phyloP scores from a whole-genome alignment of 345 rosid species.

The Salix brachista region DNA sequence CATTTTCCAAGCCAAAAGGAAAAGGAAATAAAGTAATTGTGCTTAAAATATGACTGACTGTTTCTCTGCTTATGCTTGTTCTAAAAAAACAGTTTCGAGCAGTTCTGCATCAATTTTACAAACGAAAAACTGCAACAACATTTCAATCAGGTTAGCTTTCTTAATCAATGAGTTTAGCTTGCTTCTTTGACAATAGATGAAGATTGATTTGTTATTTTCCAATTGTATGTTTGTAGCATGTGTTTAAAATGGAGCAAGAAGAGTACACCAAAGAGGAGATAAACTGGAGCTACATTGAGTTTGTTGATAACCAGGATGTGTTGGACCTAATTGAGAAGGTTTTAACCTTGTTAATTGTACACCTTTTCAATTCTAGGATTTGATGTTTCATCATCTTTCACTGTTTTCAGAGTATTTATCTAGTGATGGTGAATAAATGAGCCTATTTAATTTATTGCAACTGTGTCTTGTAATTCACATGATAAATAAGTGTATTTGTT shows the following conservation, averaged over 20 bases:
- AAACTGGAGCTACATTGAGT: constrained; percentile 96
- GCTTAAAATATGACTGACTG: not conserved
- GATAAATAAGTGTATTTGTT: not conserved
- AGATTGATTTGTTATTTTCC: constrained; percentile 4
- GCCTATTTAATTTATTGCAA: not conserved
- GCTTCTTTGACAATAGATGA: not conserved
- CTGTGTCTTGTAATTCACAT: not conserved
- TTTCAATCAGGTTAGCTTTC: constrained; percentile 73
- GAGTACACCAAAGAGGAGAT: constrained; percentile 96
- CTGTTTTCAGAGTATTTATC: not conserved
- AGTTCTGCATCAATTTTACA: constrained; percentile 93
- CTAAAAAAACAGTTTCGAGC: constrained; percentile 63
- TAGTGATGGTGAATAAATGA: not conserved
- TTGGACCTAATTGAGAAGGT: constrained; percentile 94
- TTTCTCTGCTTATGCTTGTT: not conserved
- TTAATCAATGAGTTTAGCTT: not conserved
- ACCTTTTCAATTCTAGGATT: constrained; percentile 2
- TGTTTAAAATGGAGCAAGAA: constrained; percentile 98
- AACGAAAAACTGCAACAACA: constrained; percentile 97
- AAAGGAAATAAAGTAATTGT: not conserved
- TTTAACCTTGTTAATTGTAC: constrained; percentile 15
- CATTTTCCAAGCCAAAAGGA: not conserved
- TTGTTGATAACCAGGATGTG: constrained; percentile 95
- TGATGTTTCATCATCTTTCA: not conserved
- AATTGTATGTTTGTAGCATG: constrained; percentile 62